Evolutionary conservation across 176 grass and related monocot genomes (phyloP), one percentile per base, ranked within the genome.

Genomic region (Oryza meyeriana): DNA sequence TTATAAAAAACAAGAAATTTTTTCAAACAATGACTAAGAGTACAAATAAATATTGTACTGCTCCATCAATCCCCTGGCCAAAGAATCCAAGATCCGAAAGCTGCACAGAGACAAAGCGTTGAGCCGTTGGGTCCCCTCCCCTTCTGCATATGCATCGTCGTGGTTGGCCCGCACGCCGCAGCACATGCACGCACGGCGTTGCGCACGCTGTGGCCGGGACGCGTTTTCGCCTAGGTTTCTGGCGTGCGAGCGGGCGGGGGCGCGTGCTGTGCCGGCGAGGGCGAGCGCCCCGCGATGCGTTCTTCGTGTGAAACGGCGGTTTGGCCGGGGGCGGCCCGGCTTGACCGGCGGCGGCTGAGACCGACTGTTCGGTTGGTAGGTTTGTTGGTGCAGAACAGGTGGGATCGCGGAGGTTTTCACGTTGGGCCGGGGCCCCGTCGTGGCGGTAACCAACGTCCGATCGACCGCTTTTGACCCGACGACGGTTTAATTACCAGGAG

Each of bases 211-310:
- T n/a, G n/a, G 11, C 41, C 10, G 44, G 66, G 38, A 74, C 69
- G 80, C 58, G 69, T 61, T 74, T 83, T 74, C 59, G 22, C 59
- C 29, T 9, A 71, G 38, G 66, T 67, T 22, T 66, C 17, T 33
- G 26, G 24, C 26, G 7, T 16, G 1, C 22, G 39, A 26, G n/a
- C 67, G 35, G 41, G 40, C 27, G 10, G 26, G 61, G 52, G 24
- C 12, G 72, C 20, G 22, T n/a, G 29, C 32, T 35, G 57, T n/a
- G 16, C 52, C 34, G 38, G 38, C 9, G 0, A 40, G 39, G 39
- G n/a, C n/a, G n/a, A n/a, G n/a, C n/a, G n/a, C n/a, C n/a, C 39
- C 10, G 39, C 41, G 20, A 27, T n/a, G 12, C 62, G 47, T 79
- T 35, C 40, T 17, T 18, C n/a, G 30, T 83, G 82, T 42, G 82